These are phyloP conservation scores for Papiliotrema laurentii DNA, from an alignment of 1,284 basidiomycete genomes.

Conservation along the genomic window DNA sequence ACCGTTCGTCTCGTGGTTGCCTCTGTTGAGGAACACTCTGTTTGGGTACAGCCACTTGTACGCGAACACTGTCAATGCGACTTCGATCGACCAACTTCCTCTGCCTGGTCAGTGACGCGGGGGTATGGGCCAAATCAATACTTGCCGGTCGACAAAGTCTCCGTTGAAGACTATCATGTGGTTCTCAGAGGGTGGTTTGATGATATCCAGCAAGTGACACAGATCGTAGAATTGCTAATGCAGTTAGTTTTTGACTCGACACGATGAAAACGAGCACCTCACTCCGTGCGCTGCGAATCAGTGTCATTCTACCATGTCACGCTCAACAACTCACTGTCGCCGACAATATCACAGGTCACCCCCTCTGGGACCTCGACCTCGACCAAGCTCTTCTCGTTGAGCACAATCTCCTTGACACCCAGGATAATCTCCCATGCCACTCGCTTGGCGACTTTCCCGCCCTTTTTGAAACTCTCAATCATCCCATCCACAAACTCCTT, in stretches of 20 bases:
- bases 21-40: slow-evolving; percentile 84
- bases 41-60: slow-evolving; percentile 95
- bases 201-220: slow-evolving; percentile 78
- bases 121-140: neutral
- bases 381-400: slow-evolving; percentile 76
- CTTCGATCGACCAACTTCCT: slow-evolving; percentile 64
- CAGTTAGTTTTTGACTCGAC: neutral
- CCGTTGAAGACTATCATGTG: slow-evolving; percentile 88
- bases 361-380: slow-evolving; percentile 72
- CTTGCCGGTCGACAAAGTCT: slow-evolving; percentile 91
- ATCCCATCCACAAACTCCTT: slow-evolving; percentile 75
- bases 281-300: slow-evolving; percentile 15
- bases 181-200: slow-evolving; percentile 72
- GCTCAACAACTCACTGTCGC: slow-evolving; percentile 58
- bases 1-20: slow-evolving; percentile 86
- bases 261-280: slow-evolving; percentile 10
- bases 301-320: too few relatives aligned
- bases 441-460: slow-evolving; percentile 70
- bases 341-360: slow-evolving; percentile 82
- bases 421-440: slow-evolving; percentile 95
- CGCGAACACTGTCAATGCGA: slow-evolving; percentile 87
- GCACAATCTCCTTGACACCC: slow-evolving; percentile 72
- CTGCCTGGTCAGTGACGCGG: neutral
- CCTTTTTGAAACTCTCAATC: slow-evolving; percentile 89
- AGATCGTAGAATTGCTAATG: slow-evolving; percentile 92